Base-by-base conservation (phyloP, 163 green algal species). In the Chlorella variabilis region DNA sequence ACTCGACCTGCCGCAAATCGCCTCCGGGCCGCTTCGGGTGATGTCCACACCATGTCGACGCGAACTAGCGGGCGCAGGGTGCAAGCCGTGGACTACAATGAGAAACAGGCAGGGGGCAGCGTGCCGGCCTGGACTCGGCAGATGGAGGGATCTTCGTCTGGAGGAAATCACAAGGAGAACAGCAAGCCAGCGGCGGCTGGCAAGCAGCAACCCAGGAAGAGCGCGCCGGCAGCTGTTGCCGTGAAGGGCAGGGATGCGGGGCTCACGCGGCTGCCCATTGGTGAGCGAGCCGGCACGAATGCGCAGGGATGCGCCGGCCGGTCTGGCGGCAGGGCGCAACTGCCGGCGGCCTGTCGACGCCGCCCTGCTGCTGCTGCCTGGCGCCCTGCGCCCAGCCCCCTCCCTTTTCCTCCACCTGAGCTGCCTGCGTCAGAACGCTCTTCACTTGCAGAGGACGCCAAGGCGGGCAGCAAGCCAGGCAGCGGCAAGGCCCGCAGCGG, bases 361-460 rank as follows among this genome's bases (percentile, higher is more conserved):
- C 54, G 54, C 18, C 54, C 54, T 27, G 27, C 71, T 77, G 70
- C 66, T 34, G 49, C 49, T 41, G 70, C 48, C 70, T 77, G 70
- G 65, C 34, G 7, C 3, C 31, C 31, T 41, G 38, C 34, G 33
- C 18, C 29, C 23, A 9, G 54, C 54, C 13, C 13, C n/a, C n/a
- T n/a, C n/a, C n/a, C n/a, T n/a, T n/a, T n/a, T n/a, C n/a, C n/a
- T n/a, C n/a, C n/a, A n/a, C n/a, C n/a, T n/a, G n/a, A n/a, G n/a
- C n/a, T n/a, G n/a, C n/a, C n/a, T n/a, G n/a, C n/a, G n/a, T n/a
- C n/a, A n/a, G n/a, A n/a, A n/a, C n/a, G n/a, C n/a, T 8, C 13
- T 62, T 62, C 13, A 62, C 51, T 62, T 62, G 51, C 54, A 79
- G 71, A 79, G 36, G 71, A 79, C n/a, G 34, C 34, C 71, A 79